phyloP scores from a whole-genome alignment of 768 basidiomycete species.

The Boletus edulis region DNA sequence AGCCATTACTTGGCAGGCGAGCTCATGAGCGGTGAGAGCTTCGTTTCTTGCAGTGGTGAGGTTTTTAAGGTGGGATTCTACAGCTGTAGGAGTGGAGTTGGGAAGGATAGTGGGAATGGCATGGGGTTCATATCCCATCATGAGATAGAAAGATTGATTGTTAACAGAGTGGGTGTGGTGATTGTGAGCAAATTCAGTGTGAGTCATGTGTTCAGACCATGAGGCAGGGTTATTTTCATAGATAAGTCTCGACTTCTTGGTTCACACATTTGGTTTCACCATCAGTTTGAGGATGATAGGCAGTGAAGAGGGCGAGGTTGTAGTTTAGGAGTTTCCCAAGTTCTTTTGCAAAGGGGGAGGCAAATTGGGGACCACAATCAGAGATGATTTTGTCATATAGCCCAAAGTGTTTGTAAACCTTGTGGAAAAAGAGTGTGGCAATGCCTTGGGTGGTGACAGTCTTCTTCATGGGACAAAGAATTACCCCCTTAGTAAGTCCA shows the following conservation, averaged over 20 bases:
- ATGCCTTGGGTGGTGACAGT: no score
- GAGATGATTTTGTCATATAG: no score
- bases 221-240: neutral
- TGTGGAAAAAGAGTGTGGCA: neutral
- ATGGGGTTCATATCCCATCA: neutral
- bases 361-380: no score
- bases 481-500: neutral
- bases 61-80: no score
- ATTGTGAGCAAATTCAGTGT: neutral
- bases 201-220: neutral
- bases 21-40: neutral
- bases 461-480: neutral
- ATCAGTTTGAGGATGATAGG: no score
- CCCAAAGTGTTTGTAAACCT: neutral
- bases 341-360: no score
- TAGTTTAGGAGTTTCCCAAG: no score
- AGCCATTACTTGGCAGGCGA: neutral
- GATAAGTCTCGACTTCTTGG: no score
- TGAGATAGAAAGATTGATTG: neutral
- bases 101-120: neutral
- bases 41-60: neutral
- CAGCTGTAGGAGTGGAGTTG: fast-evolving
- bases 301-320: no score
- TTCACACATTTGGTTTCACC: no score
- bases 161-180: neutral